Evolutionary conservation across 106 monocot species (phyloP).

Genomic region (Dioscorea zingiberensis): DNA sequence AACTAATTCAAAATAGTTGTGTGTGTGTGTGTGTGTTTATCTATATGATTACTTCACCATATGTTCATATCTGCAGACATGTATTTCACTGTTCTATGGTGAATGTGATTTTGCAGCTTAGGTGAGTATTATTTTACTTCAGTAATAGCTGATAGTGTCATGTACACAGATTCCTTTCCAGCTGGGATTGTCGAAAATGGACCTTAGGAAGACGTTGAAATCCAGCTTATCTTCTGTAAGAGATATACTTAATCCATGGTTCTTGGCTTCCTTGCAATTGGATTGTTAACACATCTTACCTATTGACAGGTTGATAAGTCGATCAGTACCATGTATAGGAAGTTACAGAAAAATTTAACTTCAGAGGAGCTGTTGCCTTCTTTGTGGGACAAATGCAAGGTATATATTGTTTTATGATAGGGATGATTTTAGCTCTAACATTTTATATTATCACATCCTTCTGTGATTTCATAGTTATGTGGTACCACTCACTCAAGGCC

Average conservation of each 20-base stretch:
- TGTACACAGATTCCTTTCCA: slow-evolving; percentile 77
- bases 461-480: no score
- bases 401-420: no score
- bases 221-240: slow-evolving; percentile 85
- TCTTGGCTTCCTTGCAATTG: background rate
- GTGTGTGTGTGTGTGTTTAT: no score
- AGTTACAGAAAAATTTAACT: slow-evolving; percentile 77
- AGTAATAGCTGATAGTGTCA: background rate
- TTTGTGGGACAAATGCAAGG: slow-evolving; percentile 99
- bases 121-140: no score
- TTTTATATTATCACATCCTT: no score
- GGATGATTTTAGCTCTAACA: no score
- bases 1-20: no score
- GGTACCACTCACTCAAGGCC: no score
- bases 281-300: background rate
- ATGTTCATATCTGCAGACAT: no score
- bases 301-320: slow-evolving; percentile 76
- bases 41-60: no score
- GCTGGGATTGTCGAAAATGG: slow-evolving; percentile 79
- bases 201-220: slow-evolving; percentile 86
- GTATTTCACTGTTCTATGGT: no score
- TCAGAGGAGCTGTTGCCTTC: slow-evolving; percentile 95
- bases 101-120: no score
- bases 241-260: slow-evolving; percentile 2
- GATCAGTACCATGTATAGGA: slow-evolving; percentile 73